These are phyloP conservation scores for Biscogniauxia marginata DNA, from an alignment of 2,329 filamentous ascomycete genomes.

Conservation along the genomic window DNA sequence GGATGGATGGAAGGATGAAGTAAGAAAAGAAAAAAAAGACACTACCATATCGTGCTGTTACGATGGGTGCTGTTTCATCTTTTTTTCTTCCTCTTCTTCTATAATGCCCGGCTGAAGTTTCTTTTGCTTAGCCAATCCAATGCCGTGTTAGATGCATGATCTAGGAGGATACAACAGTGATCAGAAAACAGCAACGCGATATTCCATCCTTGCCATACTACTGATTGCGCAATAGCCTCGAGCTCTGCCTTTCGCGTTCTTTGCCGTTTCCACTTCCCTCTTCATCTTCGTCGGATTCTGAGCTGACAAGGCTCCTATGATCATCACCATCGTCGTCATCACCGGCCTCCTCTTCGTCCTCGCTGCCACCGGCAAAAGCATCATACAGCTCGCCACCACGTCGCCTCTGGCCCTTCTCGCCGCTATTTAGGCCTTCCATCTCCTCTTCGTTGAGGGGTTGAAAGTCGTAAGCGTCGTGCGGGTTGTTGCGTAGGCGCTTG, in stretches of 20 bases:
- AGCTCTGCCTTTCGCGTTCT: constrained; percentile 18
- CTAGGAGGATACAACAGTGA: not conserved
- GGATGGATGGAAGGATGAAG: too few species aligned
- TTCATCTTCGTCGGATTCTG: constrained; percentile 20
- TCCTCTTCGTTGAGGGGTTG: constrained; percentile 88
- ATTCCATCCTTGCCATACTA: not conserved
- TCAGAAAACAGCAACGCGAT: not conserved
- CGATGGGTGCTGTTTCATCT: too few species aligned
- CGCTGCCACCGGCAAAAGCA: constrained; percentile 86
- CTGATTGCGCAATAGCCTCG: constrained; percentile 14
- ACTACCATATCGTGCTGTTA: too few species aligned
- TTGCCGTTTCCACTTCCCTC: constrained; percentile 2
- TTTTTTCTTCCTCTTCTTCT: too few species aligned
- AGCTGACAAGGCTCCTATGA: constrained; percentile 39
- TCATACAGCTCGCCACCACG: constrained; percentile 92
- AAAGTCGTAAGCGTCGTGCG: constrained; percentile 87
- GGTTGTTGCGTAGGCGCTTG: constrained; percentile 70
- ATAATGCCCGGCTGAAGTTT: too few species aligned
- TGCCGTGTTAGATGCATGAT: too few species aligned
- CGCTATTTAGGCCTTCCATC: constrained; percentile 50
- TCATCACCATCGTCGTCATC: constrained; percentile 46
- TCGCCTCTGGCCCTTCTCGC: constrained; percentile 46
- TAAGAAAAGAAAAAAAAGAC: too few species aligned
- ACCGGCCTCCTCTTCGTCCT: constrained; percentile 80
- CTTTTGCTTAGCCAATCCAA: too few species aligned